These are phyloP conservation scores for Calonectria honghensis DNA, from an alignment of 2,329 filamentous ascomycete species.

Conservation along the genomic window DNA sequence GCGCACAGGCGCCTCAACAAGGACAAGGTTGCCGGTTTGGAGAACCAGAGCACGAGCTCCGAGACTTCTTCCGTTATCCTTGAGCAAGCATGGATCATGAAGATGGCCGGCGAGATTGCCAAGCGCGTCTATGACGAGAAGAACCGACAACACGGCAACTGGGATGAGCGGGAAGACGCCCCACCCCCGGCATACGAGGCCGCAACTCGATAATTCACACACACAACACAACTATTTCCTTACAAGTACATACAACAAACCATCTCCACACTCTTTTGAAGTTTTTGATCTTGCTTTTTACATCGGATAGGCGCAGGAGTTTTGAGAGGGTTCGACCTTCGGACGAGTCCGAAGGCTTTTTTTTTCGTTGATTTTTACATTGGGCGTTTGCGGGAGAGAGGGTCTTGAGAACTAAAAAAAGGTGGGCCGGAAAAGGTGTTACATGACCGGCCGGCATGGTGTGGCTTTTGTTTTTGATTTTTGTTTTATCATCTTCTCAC, in stretches of 20 bases:
- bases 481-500: slow-evolving; percentile 37
- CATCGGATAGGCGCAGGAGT: slow-evolving; percentile 50
- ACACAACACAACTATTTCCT: slow-evolving; percentile 30
- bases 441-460: slow-evolving; percentile 41
- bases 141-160: slow-evolving; percentile 62
- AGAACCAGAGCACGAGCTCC: slow-evolving; percentile 60
- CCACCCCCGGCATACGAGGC: slow-evolving; percentile 79
- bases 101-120: slow-evolving; percentile 95
- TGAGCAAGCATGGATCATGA: slow-evolving; percentile 90
- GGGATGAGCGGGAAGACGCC: slow-evolving; percentile 73
- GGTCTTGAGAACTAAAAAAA: slow-evolving; percentile 46
- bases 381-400: slow-evolving; percentile 49
- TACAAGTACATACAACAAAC: slow-evolving; percentile 43
- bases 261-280: slow-evolving; percentile 48
- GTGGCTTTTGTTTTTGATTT: slow-evolving; percentile 39
- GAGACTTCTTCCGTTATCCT: slow-evolving; percentile 77
- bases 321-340: slow-evolving; percentile 44
- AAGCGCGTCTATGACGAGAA: slow-evolving; percentile 92
- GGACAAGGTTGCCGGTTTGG: slow-evolving; percentile 56
- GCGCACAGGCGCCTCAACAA: slow-evolving; percentile 51
- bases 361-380: slow-evolving; percentile 46
- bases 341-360: slow-evolving; percentile 38
- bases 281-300: slow-evolving; percentile 34
- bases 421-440: slow-evolving; percentile 46
- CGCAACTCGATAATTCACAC: slow-evolving; percentile 61